phyloP scores from a whole-genome alignment of 1,284 basidiomycete species.

The Marasmius fiardii region DNA sequence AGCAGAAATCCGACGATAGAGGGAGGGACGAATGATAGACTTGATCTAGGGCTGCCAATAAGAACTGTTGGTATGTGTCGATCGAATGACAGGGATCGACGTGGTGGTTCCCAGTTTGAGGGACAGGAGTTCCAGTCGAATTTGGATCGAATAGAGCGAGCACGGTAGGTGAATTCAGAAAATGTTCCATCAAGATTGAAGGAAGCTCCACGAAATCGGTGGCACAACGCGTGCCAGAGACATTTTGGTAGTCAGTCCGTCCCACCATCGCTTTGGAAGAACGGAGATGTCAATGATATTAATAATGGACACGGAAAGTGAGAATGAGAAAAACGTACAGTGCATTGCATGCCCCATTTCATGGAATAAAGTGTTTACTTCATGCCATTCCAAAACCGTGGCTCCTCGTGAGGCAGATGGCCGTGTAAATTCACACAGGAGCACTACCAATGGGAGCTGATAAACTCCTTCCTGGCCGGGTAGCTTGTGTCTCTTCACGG shows the following conservation, averaged over 20 bases:
- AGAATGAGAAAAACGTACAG: constrained; percentile 57
- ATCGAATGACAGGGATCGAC: constrained; percentile 70
- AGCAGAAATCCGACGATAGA: constrained; percentile 60
- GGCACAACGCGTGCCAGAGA: constrained; percentile 96
- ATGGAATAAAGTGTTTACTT: constrained; percentile 94
- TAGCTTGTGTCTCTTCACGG: constrained; percentile 51
- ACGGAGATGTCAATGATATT: constrained; percentile 1
- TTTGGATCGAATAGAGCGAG: constrained; percentile 72
- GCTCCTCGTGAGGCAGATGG: constrained; percentile 63
- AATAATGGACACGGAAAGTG: neutral
- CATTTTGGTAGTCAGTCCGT: constrained; percentile 96
- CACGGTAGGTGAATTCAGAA: constrained; percentile 83
- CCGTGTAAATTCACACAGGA: constrained; percentile 85
- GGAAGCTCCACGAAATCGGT: constrained; percentile 99
- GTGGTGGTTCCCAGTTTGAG: constrained; percentile 54
- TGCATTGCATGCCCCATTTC: constrained; percentile 99
- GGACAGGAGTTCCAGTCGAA: constrained; percentile 33
- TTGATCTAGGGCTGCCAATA: constrained; percentile 90
- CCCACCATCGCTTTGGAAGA: constrained; percentile 87
- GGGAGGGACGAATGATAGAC: constrained; percentile 77
- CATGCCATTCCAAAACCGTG: constrained; percentile 86
- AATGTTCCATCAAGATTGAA: constrained; percentile 98
- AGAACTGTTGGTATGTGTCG: constrained; percentile 91
- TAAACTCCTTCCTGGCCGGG: constrained; percentile 67
- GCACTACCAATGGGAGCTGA: constrained; percentile 89